phyloP scores from a whole-genome alignment of 1,284 basidiomycete genomes.

The Limonomyces culmigenus region DNA sequence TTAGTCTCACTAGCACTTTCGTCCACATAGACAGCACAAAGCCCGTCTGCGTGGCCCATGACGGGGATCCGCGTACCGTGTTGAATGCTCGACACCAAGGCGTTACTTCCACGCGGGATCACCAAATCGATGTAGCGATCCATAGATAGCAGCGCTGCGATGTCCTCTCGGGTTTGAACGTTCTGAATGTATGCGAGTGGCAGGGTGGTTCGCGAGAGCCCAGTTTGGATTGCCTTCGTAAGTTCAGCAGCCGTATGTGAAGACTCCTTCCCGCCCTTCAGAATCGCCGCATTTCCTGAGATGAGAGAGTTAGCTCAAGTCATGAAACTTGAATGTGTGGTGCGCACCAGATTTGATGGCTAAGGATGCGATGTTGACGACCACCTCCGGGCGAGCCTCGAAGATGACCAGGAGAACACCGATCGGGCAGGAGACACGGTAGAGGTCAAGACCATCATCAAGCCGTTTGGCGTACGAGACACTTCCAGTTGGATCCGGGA shows the following conservation, averaged over 20 bases:
- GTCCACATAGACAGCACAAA: conserved; percentile 86
- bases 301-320: conserved; percentile 1
- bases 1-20: conserved; percentile 64
- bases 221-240: conserved; percentile 64
- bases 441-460: conserved; percentile 77
- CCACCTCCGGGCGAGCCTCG: conserved; percentile 94
- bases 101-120: conserved; percentile 90
- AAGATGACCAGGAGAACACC: conserved; percentile 96
- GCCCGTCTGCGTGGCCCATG: conserved; percentile 97
- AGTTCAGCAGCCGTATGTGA: conserved; percentile 62
- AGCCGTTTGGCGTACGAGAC: conserved; percentile 82
- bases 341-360: conserved; percentile 87
- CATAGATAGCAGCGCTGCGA: conserved; percentile 71
- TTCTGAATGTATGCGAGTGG: conserved; percentile 79
- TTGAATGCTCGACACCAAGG: conserved; percentile 80
- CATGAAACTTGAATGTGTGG: conserved; percentile 1
- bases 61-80: conserved; percentile 87
- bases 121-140: conserved; percentile 94
- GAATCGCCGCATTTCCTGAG: conserved; percentile 81
- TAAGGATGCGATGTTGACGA: conserved; percentile 91
- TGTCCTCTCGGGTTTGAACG: conserved; percentile 85
- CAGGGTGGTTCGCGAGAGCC: conserved; percentile 57
- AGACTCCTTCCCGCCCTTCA: conserved; percentile 96
- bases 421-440: conserved; percentile 92
- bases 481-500: conserved; percentile 78